Evolutionary conservation across 2,329 filamentous ascomycete species (phyloP).

Genomic region (Aspergillus sp.): DNA sequence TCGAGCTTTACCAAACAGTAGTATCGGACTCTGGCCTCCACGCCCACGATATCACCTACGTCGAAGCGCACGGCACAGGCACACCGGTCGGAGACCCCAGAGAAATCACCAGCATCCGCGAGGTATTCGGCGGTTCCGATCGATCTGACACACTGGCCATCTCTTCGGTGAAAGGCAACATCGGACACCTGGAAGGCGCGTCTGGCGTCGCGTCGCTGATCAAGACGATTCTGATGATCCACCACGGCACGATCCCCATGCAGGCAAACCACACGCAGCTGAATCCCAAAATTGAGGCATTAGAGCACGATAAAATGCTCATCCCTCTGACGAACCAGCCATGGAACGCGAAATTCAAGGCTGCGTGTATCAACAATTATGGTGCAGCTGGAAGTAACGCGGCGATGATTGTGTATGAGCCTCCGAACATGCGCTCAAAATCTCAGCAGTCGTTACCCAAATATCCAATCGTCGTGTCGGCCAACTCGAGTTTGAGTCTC

Average conservation of each 20-base stretch:
- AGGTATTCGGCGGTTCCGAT: slow-evolving; percentile 21
- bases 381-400: slow-evolving; percentile 13
- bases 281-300: slow-evolving; percentile 1
- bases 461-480: neutral
- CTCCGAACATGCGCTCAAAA: neutral
- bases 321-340: neutral
- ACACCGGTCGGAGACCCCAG: slow-evolving; percentile 34
- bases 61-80: slow-evolving; percentile 42
- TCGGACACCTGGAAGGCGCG: slow-evolving; percentile 35
- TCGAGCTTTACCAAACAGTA: slow-evolving; percentile 32
- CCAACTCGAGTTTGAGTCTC: neutral
- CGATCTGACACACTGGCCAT: slow-evolving; percentile 22
- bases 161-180: slow-evolving; percentile 35
- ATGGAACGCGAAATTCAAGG: neutral
- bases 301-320: neutral
- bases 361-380: slow-evolving; percentile 15
- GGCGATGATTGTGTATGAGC: slow-evolving; percentile 3
- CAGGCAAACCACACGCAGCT: slow-evolving; percentile 12
- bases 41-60: slow-evolving; percentile 29
- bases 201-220: slow-evolving; percentile 32
- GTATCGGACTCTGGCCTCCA: slow-evolving; percentile 23
- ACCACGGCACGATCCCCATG: slow-evolving; percentile 1
- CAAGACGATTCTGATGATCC: slow-evolving; percentile 27
- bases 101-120: slow-evolving; percentile 29
- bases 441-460: neutral